Evolutionary conservation across 2,329 filamentous ascomycete species (phyloP).

Genomic region (Penicillium sp.): DNA sequence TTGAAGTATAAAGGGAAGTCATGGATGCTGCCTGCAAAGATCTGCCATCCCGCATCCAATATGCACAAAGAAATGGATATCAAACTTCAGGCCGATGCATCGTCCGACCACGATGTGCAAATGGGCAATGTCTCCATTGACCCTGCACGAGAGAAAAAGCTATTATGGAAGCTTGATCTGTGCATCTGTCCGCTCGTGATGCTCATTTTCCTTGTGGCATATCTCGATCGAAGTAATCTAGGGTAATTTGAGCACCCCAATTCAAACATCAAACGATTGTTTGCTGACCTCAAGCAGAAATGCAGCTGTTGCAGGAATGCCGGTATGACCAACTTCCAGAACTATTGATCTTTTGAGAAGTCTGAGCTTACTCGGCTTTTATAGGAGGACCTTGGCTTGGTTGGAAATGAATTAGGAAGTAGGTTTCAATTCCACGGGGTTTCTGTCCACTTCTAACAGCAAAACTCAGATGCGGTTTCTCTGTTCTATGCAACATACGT

Average conservation of each 20-base stretch:
- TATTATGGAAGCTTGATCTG: constrained; percentile 47
- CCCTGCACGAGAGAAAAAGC: constrained; percentile 39
- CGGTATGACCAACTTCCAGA: constrained; percentile 1
- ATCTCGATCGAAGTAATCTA: constrained; percentile 53
- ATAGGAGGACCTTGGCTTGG: constrained; percentile 31
- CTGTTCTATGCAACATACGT: constrained; percentile 50
- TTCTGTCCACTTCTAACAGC: constrained; percentile 4
- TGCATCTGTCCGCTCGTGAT: constrained; percentile 50
- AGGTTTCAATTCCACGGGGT: constrained; percentile 19
- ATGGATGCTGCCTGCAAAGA: not conserved
- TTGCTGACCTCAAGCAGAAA: constrained; percentile 7
- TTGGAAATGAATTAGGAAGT: constrained; percentile 40
- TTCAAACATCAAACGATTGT: not conserved
- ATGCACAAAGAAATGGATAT: constrained; percentile 12
- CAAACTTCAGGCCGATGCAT: constrained; percentile 5
- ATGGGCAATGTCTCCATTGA: constrained; percentile 33
- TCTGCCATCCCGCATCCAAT: not conserved
- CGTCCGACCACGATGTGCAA: constrained; percentile 13
- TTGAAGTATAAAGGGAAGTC: constrained; percentile 4
- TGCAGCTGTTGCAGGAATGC: constrained; percentile 16
- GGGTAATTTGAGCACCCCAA: constrained; percentile 34
- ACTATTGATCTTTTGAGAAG: not conserved
- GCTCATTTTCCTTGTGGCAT: constrained; percentile 52
- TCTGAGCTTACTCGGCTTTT: not conserved
- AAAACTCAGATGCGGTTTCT: constrained; percentile 37